These are phyloP conservation scores for Lactarius akahatsu DNA, from an alignment of 768 basidiomycete species.

Conservation along the genomic window DNA sequence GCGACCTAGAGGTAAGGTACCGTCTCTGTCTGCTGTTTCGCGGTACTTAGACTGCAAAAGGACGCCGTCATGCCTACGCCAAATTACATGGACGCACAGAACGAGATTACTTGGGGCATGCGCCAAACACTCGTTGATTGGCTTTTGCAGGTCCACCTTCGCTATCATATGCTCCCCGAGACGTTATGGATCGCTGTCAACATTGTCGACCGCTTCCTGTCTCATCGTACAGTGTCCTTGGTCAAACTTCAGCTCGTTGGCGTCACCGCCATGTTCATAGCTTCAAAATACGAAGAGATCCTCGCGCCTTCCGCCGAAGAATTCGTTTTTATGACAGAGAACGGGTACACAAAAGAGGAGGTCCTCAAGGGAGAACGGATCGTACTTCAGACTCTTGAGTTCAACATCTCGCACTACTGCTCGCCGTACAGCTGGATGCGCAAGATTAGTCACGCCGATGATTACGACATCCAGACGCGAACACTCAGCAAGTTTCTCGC, in stretches of 20 bases:
- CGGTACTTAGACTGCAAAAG: conserved; percentile 43
- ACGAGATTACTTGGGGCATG: conserved; percentile 92
- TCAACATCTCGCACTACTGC: conserved; percentile 95
- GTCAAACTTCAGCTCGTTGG: conserved; percentile 93
- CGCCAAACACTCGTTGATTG: conserved; percentile 97
- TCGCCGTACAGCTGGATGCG: conserved; percentile 99
- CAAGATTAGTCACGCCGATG: conserved; percentile 96
- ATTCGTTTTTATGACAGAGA: conserved; percentile 97
- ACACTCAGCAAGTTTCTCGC: conserved; percentile 97
- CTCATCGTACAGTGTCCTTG: conserved; percentile 69
- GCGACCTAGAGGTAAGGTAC: conserved; percentile 76
- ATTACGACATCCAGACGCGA: conserved; percentile 96
- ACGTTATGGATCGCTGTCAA: conserved; percentile 99
- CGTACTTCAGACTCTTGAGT: conserved; percentile 91
- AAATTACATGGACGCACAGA: conserved; percentile 91
- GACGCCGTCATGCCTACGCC: conserved; percentile 86
- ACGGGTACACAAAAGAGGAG: conserved; percentile 90
- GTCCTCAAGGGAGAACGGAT: conserved; percentile 98
- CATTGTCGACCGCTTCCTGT: conserved; percentile 78
- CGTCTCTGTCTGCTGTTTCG: background rate
- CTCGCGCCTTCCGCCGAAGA: conserved; percentile 96
- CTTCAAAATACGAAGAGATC: conserved; percentile 99
- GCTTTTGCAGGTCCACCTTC: conserved; percentile 95
- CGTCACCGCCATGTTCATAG: conserved; percentile 98
- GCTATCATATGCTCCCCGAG: conserved; percentile 99